Evolutionary conservation across 2,329 filamentous ascomycete genomes (phyloP), one percentile per base, ranked within the genome.

Genomic region (Magnaporthales sp.): DNA sequence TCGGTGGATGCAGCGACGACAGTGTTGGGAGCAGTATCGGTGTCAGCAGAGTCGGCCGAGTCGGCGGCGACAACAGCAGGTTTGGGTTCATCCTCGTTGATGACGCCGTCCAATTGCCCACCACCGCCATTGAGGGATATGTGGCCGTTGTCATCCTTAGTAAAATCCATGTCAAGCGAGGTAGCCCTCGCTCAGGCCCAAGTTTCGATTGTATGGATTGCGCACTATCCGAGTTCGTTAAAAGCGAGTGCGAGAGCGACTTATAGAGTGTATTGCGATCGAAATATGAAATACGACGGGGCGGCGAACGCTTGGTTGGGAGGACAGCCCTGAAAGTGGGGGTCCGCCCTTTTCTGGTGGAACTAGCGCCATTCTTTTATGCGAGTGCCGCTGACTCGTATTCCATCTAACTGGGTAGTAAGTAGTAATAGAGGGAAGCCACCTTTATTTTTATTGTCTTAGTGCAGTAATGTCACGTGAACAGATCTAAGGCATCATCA

Each of bases 251-350:
- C 26, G 11, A 30, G 56, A 60, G 56, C 11, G 56, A 60, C 56
- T 60, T 26, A 60, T 19, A 27, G 56, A 60, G 27, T 60, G 56
- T 27, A 29, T 27, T 60, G 56, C 13, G 26, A 27, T 60, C 29
- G 56, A 60, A 60, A 60, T 60, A 60, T 60, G 56, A 27, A 60
- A 60, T 60, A 60, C 56, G 56, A 60, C 56, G 56, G 56, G 56
- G 56, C 26, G 56, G 29, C 5, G 22, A 60, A 8, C 56, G 19
- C 27, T n/a, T 26, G 56, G 26, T 29, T 19, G 56, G 29, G 24
- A 19, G 13, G 27, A 26, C 24, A 60, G 56, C 56, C 22, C 13
- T 60, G 56, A 6, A 60, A 60, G 56, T 60, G 56, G 56, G 51
- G 56, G 24, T 8, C 19, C 56, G 6, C 15, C 4, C 54, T 24